Evolutionary conservation across 1,284 basidiomycete species (phyloP).

Genomic region (Puccinia triticina): DNA sequence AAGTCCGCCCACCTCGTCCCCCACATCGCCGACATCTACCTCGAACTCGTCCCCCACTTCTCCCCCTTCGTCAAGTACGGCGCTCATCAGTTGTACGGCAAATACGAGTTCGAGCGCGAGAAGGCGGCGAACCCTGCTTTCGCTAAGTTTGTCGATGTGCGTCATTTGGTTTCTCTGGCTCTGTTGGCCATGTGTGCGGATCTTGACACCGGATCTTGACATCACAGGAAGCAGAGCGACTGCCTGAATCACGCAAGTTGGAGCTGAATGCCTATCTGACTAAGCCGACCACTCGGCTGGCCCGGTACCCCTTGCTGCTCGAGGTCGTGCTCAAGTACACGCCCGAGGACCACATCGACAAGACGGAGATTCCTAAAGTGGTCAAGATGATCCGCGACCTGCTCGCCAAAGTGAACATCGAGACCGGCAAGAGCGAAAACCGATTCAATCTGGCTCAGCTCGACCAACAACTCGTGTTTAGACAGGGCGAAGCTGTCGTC

Average conservation of each 20-base stretch:
- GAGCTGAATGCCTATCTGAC: slow-evolving; percentile 98
- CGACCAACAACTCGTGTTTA: slow-evolving; percentile 82
- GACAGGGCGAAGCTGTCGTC: slow-evolving; percentile 69
- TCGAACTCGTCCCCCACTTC: slow-evolving; percentile 86
- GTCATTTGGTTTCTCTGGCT: slow-evolving; percentile 58
- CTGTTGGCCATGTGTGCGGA: too few relatives aligned
- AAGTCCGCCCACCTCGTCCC: slow-evolving; percentile 92
- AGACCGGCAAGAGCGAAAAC: slow-evolving; percentile 89
- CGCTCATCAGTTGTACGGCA: slow-evolving; percentile 94
- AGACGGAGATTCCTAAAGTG: slow-evolving; percentile 75
- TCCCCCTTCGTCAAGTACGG: slow-evolving; percentile 91
- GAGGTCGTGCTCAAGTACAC: slow-evolving; percentile 94
- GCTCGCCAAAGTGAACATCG: slow-evolving; percentile 83
- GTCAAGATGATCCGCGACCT: slow-evolving; percentile 81
- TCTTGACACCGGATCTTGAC: too few relatives aligned
- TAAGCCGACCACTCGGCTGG: slow-evolving; percentile 95
- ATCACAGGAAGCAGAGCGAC: slow-evolving; percentile 87
- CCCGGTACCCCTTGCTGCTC: slow-evolving; percentile 89
- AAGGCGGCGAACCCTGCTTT: slow-evolving; percentile 91
- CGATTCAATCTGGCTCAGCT: slow-evolving; percentile 88
- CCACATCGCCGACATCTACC: slow-evolving; percentile 84
- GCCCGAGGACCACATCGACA: slow-evolving; percentile 85
- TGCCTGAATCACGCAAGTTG: slow-evolving; percentile 91
- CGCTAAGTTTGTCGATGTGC: slow-evolving; percentile 89
- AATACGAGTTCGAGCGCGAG: slow-evolving; percentile 99